Base-by-base conservation (phyloP, 2,329 filamentous ascomycete species). In the Chaetomium strumarium region DNA sequence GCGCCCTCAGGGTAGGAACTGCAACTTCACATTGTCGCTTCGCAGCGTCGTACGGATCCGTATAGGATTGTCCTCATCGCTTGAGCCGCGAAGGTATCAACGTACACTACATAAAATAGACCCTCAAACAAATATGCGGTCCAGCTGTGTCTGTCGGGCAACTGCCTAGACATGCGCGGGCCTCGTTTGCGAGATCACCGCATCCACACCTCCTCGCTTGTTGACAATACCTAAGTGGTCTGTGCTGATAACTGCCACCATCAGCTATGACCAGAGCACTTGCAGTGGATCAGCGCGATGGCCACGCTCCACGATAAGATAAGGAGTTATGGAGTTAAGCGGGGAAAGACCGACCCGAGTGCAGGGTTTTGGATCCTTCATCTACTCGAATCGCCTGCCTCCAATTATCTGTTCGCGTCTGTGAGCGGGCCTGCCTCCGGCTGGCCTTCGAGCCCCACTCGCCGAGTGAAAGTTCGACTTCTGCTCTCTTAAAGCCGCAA, bases 321-420 rank as follows among this genome's bases (percentile, higher is more conserved):
- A 44, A n/a, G n/a, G n/a, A n/a, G n/a, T 24, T 52, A 58, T 58
- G 52, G 44, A 55, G 48, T 58, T 58, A 52, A 58, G 57, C 58
- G 7, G 53, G 44, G 49, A 51, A 57, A 54, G 41, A n/a, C 20
- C 46, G 37, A 38, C 44, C 42, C 43, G 36, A 11, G 8, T 49
- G 55, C 60, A 58, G 56, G 60, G 60, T 34, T 60, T 11, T 14
- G 36, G 34, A 60, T 62, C 60, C 60, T 62, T 56, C 58, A 14
- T 52, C 49, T 52, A 5, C 36, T 16, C 37, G 10, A 8, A 19
- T 33, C 33, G 2, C 24, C 36, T 17, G 17, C n/a, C 36, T 41
- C 51, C 37, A 40, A 39, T 47, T 42, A 43, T 47, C 47, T 52
- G n/a, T 24, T 24, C 24, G 7, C 7, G 24, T 7, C 7, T 24